Base-by-base conservation (phyloP, 1,139 yeast species). In the Suzukiozyma palmioleophila region DNA sequence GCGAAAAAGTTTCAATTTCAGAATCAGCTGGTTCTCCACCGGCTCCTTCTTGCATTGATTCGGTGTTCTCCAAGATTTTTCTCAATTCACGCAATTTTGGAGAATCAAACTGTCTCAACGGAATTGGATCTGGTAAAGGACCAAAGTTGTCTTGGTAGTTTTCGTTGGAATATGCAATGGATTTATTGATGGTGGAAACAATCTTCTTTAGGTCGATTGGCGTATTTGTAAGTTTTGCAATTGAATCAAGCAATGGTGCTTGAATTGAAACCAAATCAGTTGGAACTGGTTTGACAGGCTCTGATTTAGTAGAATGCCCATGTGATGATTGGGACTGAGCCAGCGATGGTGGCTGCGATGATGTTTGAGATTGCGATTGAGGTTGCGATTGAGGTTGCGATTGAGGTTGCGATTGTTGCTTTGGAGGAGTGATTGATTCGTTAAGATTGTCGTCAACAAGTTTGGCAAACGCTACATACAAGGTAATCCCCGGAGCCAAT, bases 81-180 rank as follows among this genome's bases (percentile, higher is more conserved):
- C 84, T 65, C 41, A 79, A 63, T 51, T 80, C 85, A 33, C 77
- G 53, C 43, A 92, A 69, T 45, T 81, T 84, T 10, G 97, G 95
- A 0, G 96, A 88, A 59, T 89, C 97, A 60, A 86, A 90, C 43
- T 80, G 83, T 47, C 95, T 73, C 26, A 69, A 58, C 2, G 77
- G 66, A 26, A 77, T 64, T 21, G 86, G 79, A 43, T 80, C 86
- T 0, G 90, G 90, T 32, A 82, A 63, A 11, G 85, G 84, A 1
- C 90, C 92, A 54, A 81, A 78, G 52, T 78, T 75, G 37, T 61
- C 58, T 43, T 60, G 65, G 50, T 70, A 71, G 38, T 59, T 59
- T 10, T 59, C 59, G 40, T 64, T 62, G 6, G 69, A 57, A 44
- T 59, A 66, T 7, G 56, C 47, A 13, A 60, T 43, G 6, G 71